Evolutionary conservation across 495 filamentous ascomycete genomes (phyloP).

Genomic region (Neurospora sp.): DNA sequence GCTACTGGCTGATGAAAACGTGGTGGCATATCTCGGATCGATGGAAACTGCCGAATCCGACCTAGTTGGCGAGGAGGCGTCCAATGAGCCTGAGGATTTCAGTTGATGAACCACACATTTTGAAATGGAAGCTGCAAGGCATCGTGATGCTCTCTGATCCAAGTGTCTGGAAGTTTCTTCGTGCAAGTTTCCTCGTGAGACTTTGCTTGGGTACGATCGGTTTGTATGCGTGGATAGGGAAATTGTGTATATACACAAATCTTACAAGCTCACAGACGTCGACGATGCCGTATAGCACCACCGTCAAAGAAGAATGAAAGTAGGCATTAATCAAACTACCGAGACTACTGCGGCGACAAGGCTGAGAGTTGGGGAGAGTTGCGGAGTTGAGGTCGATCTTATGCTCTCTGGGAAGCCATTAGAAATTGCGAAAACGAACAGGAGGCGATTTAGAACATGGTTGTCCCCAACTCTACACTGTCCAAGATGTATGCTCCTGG

Average conservation of each 20-base stretch:
- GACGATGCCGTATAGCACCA: neutral
- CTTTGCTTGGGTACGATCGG: neutral
- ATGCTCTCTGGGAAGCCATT: neutral
- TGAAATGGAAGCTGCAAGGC: neutral
- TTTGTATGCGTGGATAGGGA: neutral
- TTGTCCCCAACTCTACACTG: neutral
- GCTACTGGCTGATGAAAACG: slow-evolving; percentile 27
- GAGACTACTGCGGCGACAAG: neutral
- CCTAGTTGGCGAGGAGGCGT: slow-evolving; percentile 23
- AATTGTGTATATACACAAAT: neutral
- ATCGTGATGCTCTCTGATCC: neutral
- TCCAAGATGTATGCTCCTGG: neutral
- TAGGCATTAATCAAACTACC: neutral
- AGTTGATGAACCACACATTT: slow-evolving; percentile 18
- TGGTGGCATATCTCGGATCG: slow-evolving; percentile 34
- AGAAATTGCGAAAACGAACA: neutral
- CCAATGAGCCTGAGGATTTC: slow-evolving; percentile 37
- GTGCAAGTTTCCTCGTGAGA: neutral
- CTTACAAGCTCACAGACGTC: neutral
- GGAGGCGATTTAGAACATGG: neutral
- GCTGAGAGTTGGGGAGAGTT: neutral
- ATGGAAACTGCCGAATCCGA: slow-evolving; percentile 29
- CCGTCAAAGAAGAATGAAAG: neutral
- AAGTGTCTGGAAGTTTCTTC: neutral
- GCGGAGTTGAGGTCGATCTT: neutral